phyloP scores from a whole-genome alignment of 257 asterid genomes.

The Prunella vulgaris region DNA sequence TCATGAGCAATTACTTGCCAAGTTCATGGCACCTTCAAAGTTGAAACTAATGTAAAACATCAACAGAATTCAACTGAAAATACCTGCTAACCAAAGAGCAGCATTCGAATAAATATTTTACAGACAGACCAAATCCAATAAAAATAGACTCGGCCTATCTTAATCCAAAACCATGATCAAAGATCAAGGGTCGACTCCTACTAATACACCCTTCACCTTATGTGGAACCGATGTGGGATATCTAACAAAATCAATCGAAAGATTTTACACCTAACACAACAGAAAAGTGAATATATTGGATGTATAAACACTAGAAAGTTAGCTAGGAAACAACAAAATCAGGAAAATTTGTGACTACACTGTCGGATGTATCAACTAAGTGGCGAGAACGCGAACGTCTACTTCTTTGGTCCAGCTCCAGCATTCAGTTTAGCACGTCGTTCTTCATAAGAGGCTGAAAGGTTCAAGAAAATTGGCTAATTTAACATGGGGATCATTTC shows the following conservation, averaged over 20 bases:
- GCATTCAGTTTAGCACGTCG: conserved; percentile 50
- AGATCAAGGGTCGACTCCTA: too few relatives aligned
- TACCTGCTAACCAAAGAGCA: not conserved
- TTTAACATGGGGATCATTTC: not conserved
- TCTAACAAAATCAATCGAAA: too few relatives aligned
- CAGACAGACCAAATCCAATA: not conserved
- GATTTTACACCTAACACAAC: not conserved
- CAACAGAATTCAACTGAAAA: not conserved
- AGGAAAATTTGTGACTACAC: not conserved
- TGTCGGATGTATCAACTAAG: not conserved
- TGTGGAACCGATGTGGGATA: too few relatives aligned
- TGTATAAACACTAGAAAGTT: not conserved
- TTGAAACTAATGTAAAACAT: not conserved
- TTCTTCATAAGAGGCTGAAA: conserved; percentile 91
- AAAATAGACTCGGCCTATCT: too few relatives aligned
- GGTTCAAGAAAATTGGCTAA: conserved; percentile 14
- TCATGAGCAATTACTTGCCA: too few relatives aligned
- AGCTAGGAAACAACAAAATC: not conserved
- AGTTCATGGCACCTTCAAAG: not conserved
- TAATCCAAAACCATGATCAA: too few relatives aligned
- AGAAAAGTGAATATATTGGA: not conserved
- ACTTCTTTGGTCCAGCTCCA: conserved; percentile 22
- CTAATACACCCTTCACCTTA: too few relatives aligned
- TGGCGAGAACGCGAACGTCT: not conserved
- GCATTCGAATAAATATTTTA: not conserved